A percentile compares a stretch with the other conserved stretches of the same genome.
phyloP scores from a whole-genome alignment of 176 grass and related monocot genomes.

The Miscanthus lutarioriparius region DNA sequence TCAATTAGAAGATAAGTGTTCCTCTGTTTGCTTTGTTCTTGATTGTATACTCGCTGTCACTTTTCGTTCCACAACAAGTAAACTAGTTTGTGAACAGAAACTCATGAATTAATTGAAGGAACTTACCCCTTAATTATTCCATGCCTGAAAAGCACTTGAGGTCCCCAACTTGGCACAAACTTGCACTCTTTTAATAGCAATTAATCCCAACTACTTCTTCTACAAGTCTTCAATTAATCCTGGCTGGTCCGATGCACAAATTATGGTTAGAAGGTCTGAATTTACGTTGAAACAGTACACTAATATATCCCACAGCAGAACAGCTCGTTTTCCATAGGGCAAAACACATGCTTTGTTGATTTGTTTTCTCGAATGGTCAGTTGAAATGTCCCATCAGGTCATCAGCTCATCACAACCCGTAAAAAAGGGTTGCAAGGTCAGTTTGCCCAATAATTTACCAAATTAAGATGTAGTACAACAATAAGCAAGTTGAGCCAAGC shows the following conservation, averaged over 20 bases:
- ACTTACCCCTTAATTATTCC: not conserved
- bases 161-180: not conserved
- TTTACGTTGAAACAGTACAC: not conserved
- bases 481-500: conserved; percentile 18
- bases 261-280: not conserved
- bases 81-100: not conserved
- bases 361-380: not conserved
- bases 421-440: not conserved
- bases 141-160: not conserved
- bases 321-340: not conserved
- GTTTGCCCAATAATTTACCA: conserved; percentile 6
- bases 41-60: not conserved
- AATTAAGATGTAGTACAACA: not conserved
- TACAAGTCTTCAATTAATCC: not conserved
- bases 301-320: not conserved
- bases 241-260: not conserved
- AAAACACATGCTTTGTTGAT: not conserved
- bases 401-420: not conserved
- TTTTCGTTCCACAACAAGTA: not conserved
- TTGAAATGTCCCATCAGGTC: conserved; percentile 8
- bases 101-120: not conserved
- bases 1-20: not conserved
- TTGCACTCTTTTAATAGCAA: not conserved
- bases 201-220: not conserved
- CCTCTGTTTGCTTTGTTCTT: not conserved